phyloP scores from a whole-genome alignment of 2,329 filamentous ascomycete species.

The Fonsecaea erecta region DNA sequence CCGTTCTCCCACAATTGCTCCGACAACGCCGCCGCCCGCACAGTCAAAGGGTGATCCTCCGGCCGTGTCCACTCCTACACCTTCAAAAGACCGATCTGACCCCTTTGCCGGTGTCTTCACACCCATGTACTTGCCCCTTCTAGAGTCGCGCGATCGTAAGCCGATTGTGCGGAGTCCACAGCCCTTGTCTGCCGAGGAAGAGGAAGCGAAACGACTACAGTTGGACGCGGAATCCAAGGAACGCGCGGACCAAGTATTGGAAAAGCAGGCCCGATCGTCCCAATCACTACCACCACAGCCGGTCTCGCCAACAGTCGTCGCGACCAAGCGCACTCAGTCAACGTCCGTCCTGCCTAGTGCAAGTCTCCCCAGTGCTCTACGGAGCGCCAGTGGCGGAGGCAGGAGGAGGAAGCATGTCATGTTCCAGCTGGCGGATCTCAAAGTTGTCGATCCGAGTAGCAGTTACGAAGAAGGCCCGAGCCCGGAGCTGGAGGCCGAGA shows the following conservation, averaged over 20 bases:
- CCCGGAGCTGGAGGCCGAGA: constrained; percentile 21
- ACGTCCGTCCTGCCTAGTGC: constrained; percentile 25
- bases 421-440: constrained; percentile 37
- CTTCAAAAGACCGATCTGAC: constrained; percentile 25
- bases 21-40: constrained; percentile 17
- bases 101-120: constrained; percentile 36
- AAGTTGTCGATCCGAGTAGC: constrained; percentile 37
- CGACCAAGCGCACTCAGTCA: constrained; percentile 26
- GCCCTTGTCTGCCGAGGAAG: constrained; percentile 13
- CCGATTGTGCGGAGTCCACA: constrained; percentile 16
- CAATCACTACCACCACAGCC: constrained; percentile 26
- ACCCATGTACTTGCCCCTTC: constrained; percentile 33
- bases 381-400: constrained; percentile 27
- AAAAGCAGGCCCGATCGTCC: constrained; percentile 17
- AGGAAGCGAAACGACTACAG: constrained; percentile 24
- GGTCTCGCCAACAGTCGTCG: constrained; percentile 23
- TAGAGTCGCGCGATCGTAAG: constrained; percentile 31
- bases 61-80: constrained; percentile 18
- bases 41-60: constrained; percentile 4
- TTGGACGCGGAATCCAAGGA: constrained; percentile 22
- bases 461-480: constrained; percentile 37
- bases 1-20: constrained; percentile 11
- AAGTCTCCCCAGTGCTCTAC: constrained; percentile 36
- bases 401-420: constrained; percentile 37
- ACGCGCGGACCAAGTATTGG: constrained; percentile 21